These are phyloP conservation scores for Xylaria multiplex DNA, from an alignment of 2,329 filamentous ascomycete species.

Conservation along the genomic window DNA sequence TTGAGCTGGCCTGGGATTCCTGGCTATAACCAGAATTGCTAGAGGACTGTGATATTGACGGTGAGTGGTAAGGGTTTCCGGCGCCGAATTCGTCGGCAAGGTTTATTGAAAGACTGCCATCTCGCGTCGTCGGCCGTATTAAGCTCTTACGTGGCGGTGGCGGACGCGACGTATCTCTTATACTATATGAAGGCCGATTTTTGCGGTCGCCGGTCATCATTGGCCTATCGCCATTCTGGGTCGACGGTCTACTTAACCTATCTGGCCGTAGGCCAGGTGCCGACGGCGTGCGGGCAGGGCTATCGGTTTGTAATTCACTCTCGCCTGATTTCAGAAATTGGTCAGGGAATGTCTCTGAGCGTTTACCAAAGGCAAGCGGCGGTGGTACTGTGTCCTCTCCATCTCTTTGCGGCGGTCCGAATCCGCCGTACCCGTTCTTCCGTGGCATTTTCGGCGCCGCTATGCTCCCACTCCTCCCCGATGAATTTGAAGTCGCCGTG, in stretches of 20 bases:
- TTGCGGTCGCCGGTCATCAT: slow-evolving; percentile 43
- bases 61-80: slow-evolving; percentile 71
- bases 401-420: slow-evolving; percentile 59
- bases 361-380: slow-evolving; percentile 53
- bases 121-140: slow-evolving; percentile 55
- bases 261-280: slow-evolving; percentile 58
- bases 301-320: slow-evolving; percentile 48
- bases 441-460: slow-evolving; percentile 55
- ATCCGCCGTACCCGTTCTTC: slow-evolving; percentile 68
- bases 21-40: slow-evolving; percentile 70
- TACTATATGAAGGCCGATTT: slow-evolving; percentile 56
- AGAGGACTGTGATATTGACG: slow-evolving; percentile 72
- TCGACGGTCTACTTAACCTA: slow-evolving; percentile 47
- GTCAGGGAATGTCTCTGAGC: slow-evolving; percentile 65
- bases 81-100: slow-evolving; percentile 68
- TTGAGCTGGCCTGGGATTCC: slow-evolving; percentile 61
- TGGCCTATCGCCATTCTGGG: slow-evolving; percentile 40
- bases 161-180: slow-evolving; percentile 60
- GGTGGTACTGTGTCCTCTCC: slow-evolving; percentile 53
- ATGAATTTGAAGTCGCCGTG: slow-evolving; percentile 47
- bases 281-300: slow-evolving; percentile 58
- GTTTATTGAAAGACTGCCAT: slow-evolving; percentile 60
- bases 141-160: slow-evolving; percentile 64
- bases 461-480: slow-evolving; percentile 47
- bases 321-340: slow-evolving; percentile 43